Conservation (phyloP, 148 eudicot genomes). For the Fallopia convolvulus region DNA sequence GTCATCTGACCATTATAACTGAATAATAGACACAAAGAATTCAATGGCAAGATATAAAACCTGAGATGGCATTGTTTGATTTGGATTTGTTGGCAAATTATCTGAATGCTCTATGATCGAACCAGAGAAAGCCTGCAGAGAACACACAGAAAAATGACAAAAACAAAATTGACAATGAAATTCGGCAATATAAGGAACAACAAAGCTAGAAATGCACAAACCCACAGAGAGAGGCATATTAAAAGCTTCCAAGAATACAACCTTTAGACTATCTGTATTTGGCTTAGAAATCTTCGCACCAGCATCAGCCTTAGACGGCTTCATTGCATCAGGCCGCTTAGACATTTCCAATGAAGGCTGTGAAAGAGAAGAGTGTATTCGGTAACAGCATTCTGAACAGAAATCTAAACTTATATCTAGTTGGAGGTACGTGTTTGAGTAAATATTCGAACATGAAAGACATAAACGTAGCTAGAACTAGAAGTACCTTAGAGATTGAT, state of each 20-base stretch:
- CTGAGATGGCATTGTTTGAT: slow-evolving; percentile 27
- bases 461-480: neutral
- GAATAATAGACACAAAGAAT: neutral
- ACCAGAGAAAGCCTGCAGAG: slow-evolving; percentile 63
- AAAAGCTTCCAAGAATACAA: slow-evolving; percentile 13
- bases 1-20: neutral
- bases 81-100: slow-evolving; percentile 30
- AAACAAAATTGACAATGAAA: neutral
- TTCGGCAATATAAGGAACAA: neutral
- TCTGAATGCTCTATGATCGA: slow-evolving; percentile 61
- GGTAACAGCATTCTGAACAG: neutral
- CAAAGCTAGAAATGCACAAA: neutral
- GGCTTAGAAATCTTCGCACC: slow-evolving; percentile 17
- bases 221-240: neutral
- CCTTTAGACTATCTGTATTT: slow-evolving; percentile 28
- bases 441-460: neutral
- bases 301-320: slow-evolving; percentile 17
- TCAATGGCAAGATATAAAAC: slow-evolving; percentile 12
- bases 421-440: neutral
- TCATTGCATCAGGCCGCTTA: neutral
- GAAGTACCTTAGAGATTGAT: slow-evolving; percentile 34
- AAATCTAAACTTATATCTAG: neutral
- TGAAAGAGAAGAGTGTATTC: neutral
- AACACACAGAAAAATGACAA: slow-evolving; percentile 11
- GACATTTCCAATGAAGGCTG: slow-evolving; percentile 23